Evolutionary conservation across 768 basidiomycete species (phyloP).

Genomic region (Cyclocybe cylindracea): DNA sequence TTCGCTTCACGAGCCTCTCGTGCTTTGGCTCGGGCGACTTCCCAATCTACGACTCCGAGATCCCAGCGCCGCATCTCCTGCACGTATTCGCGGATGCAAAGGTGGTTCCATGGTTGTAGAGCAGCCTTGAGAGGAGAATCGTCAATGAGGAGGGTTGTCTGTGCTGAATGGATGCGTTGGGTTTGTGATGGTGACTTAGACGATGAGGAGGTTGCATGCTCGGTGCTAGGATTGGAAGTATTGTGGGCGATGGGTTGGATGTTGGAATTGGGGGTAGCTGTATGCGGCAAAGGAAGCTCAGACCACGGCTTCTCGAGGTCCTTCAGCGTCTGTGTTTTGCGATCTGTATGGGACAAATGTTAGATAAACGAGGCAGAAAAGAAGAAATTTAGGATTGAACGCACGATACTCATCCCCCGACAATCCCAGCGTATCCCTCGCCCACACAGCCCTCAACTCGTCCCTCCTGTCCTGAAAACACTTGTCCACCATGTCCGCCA

Average conservation of each 20-base stretch:
- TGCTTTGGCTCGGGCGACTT: slow-evolving; percentile 1
- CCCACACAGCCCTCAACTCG: slow-evolving; percentile 70
- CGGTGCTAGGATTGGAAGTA: slow-evolving; percentile 5
- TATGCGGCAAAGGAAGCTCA: slow-evolving; percentile 19
- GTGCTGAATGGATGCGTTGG: slow-evolving; percentile 36
- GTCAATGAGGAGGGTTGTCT: slow-evolving; percentile 50
- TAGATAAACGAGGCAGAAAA: neutral
- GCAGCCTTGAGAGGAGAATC: slow-evolving; percentile 58
- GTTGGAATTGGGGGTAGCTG: slow-evolving; percentile 4
- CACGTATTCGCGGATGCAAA: slow-evolving; percentile 74
- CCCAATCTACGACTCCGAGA: slow-evolving; percentile 18
- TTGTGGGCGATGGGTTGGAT: neutral
- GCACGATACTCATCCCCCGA: slow-evolving; percentile 60
- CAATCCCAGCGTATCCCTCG: slow-evolving; percentile 77
- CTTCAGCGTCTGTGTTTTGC: slow-evolving; percentile 65
- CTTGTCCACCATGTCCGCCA: slow-evolving; percentile 69
- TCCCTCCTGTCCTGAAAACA: slow-evolving; percentile 49
- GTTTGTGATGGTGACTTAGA: neutral
- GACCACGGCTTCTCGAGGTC: slow-evolving; percentile 73
- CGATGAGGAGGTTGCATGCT: neutral
- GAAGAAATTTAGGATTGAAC: slow-evolving; percentile 32
- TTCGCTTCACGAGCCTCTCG: neutral
- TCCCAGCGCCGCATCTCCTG: slow-evolving; percentile 37
- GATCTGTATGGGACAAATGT: slow-evolving; percentile 26
- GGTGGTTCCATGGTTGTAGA: slow-evolving; percentile 80